Evolutionary conservation across 306 rosid species (phyloP), one percentile per base, ranked within the genome.

Genomic region (Hylodesmum podocarpum): DNA sequence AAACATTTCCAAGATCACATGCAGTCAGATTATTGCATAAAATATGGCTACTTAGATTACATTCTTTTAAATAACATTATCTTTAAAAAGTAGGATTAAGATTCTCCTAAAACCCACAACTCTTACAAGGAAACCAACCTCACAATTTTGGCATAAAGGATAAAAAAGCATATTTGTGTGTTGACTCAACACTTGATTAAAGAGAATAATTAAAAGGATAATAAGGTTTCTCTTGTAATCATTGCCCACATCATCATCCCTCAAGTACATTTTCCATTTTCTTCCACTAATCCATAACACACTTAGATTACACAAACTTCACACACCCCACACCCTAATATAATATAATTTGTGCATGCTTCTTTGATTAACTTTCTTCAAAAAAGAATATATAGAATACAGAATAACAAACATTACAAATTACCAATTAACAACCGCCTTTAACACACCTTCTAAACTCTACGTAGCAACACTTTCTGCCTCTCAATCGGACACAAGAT

Each of bases 401-500:
- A 82, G 57, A 71, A 80, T 74, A 86, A 82, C 71, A 79, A 14
- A n/a, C n/a, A n/a, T n/a, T n/a, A n/a, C n/a, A n/a, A 0, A 9
- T 70, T 21, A 11, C 10, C 29, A 79, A 64, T 88, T 59, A 71
- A 43, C 43, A 80, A 86, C 80, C 80, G 80, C 63, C 76, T 70
- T 79, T 63, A 53, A 40, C 33, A 14, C 18, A 50, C 51, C 51
- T 66, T 78, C 13, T 39, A 33, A 59, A 81, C 71, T 84, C 78
- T 59, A 12, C 25, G 75, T n/a, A 34, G 18, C 78, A 10, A 39
- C 91, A 76, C 97, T 92, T 92, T 92, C 91, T 92, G 97, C 92
- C 91, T 87, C 93, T 90, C 89, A 66, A 58, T 76, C 88, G 79
- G 92, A 94, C 97, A 90, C 77, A 70, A 50, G 40, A 80, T 70